phyloP scores from a whole-genome alignment of 2,329 filamentous ascomycete genomes.

The Colletotrichum sp. region DNA sequence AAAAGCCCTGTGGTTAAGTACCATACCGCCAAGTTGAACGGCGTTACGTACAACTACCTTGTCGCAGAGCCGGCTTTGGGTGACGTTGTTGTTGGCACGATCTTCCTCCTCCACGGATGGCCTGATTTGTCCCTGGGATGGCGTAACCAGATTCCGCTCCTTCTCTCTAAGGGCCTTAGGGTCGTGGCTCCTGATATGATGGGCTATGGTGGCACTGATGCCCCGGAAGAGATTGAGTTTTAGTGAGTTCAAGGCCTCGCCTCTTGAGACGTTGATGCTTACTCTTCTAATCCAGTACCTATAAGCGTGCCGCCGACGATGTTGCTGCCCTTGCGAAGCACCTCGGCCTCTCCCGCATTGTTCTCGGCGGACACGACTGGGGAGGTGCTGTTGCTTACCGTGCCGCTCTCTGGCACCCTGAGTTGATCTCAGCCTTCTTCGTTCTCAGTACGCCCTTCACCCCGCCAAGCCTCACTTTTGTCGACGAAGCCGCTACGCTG shows the following conservation, averaged over 20 bases:
- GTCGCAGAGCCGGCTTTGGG: slow-evolving; percentile 47
- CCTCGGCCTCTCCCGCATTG: slow-evolving; percentile 53
- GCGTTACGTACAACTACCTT: slow-evolving; percentile 67
- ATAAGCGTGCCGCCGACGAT: slow-evolving; percentile 72
- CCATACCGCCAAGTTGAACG: slow-evolving; percentile 29
- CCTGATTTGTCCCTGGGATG: slow-evolving; percentile 78
- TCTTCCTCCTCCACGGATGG: slow-evolving; percentile 67
- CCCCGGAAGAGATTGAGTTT: slow-evolving; percentile 46
- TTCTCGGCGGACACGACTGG: slow-evolving; percentile 87
- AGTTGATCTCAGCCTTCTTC: slow-evolving; percentile 72
- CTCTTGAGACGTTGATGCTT: background rate
- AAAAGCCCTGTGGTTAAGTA: background rate
- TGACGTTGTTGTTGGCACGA: slow-evolving; percentile 37
- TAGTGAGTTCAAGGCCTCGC: background rate
- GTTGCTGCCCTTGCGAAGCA: slow-evolving; percentile 70
- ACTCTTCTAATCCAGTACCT: slow-evolving; percentile 56
- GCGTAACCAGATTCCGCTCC: slow-evolving; percentile 78
- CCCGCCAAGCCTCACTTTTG: slow-evolving; percentile 53
- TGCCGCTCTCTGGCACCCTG: slow-evolving; percentile 70
- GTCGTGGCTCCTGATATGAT: slow-evolving; percentile 80
- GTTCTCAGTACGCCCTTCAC: slow-evolving; percentile 74
- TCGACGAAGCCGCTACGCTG: slow-evolving; percentile 59
- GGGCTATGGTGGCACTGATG: slow-evolving; percentile 75
- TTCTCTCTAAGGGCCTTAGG: slow-evolving; percentile 68
- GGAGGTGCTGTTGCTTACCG: slow-evolving; percentile 76